These are phyloP conservation scores for Typha latifolia DNA, from an alignment of 176 grass and related monocot genomes.

Conservation along the genomic window DNA sequence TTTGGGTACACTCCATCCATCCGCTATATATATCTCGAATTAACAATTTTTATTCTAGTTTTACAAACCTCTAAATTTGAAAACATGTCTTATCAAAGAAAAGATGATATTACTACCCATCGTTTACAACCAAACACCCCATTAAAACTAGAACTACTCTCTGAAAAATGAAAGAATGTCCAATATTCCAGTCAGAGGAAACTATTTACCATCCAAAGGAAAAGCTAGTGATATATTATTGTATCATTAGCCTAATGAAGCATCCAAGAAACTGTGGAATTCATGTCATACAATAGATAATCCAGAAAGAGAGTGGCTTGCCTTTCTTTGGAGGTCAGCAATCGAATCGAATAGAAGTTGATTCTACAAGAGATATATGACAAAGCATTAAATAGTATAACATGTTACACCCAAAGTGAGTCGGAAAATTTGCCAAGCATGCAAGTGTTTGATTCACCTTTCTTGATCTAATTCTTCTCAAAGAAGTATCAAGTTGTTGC, in stretches of 20 bases:
- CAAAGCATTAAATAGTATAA: neutral
- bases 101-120: too few species aligned
- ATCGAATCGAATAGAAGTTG: slow-evolving; percentile 56
- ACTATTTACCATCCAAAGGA: neutral
- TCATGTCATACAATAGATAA: slow-evolving; percentile 1
- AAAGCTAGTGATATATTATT: slow-evolving; percentile 5
- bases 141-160: too few species aligned
- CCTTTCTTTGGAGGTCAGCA: slow-evolving; percentile 70
- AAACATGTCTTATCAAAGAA: too few species aligned
- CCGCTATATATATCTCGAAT: too few species aligned
- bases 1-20: too few species aligned
- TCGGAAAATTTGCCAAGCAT: neutral
- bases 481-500: slow-evolving; percentile 63
- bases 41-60: too few species aligned
- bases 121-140: too few species aligned
- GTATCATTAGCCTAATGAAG: neutral
- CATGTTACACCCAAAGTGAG: neutral
- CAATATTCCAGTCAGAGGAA: too few species aligned
- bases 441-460: slow-evolving; percentile 34
- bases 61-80: too few species aligned
- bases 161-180: too few species aligned
- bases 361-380: slow-evolving; percentile 27
- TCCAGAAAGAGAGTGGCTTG: slow-evolving; percentile 12
- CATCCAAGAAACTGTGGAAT: too few species aligned
- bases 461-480: slow-evolving; percentile 82